These are phyloP conservation scores for Calendula officinalis DNA, from an alignment of 129 eudicot genomes.

Conservation along the genomic window DNA sequence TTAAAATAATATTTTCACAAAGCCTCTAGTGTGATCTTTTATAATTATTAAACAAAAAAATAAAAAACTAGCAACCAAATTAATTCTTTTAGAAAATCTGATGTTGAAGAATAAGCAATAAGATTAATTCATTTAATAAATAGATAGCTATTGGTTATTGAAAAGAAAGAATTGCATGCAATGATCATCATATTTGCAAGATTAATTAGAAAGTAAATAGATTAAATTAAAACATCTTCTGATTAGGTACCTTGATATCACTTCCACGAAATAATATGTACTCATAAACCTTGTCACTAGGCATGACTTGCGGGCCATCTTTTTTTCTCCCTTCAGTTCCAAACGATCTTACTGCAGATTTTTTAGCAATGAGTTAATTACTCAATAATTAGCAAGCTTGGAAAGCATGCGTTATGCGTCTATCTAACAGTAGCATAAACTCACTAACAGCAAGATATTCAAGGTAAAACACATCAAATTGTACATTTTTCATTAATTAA, in stretches of 20 bases:
- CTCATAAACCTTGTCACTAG: conserved; percentile 82
- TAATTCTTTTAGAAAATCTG: too few species aligned
- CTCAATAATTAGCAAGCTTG: conserved; percentile 3
- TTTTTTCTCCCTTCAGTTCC: conserved; percentile 92
- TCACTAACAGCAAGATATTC: not conserved
- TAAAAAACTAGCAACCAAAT: too few species aligned
- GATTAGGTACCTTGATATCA: conserved; percentile 72
- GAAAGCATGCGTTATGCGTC: not conserved
- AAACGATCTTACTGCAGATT: conserved; percentile 71
- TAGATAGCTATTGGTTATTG: not conserved
- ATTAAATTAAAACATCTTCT: conserved; percentile 7
- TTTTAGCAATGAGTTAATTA: conserved; percentile 16
- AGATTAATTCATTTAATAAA: not conserved
- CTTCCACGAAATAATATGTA: conserved; percentile 89
- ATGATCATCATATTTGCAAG: not conserved
- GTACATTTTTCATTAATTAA: not conserved
- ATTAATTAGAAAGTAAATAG: conserved; percentile 1
- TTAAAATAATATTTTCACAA: not conserved
- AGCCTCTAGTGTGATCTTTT: too few species aligned
- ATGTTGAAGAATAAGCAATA: too few species aligned
- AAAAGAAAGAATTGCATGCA: not conserved
- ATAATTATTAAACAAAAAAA: too few species aligned
- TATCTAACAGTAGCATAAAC: conserved; percentile 10
- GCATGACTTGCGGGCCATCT: conserved; percentile 87
- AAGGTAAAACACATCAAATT: not conserved